phyloP scores from a whole-genome alignment of 2,329 filamentous ascomycete genomes.

The Helotiales sp. region DNA sequence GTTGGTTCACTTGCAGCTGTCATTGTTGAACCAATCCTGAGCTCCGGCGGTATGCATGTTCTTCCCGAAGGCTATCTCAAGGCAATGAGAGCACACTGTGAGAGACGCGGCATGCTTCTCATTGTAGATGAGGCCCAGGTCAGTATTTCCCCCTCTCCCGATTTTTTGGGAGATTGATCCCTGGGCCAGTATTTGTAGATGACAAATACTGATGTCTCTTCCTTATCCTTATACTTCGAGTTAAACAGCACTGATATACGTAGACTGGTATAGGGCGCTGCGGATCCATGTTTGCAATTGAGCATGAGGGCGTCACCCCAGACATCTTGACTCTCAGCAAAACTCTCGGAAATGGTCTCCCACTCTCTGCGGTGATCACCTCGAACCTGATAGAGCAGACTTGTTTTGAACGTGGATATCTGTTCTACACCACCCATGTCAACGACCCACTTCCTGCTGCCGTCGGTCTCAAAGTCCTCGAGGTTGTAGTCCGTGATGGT shows the following conservation, averaged over 20 bases:
- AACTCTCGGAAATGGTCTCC: slow-evolving; percentile 64
- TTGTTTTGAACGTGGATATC: slow-evolving; percentile 54
- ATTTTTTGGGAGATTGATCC: no score
- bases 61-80: slow-evolving; percentile 63
- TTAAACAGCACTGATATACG: no score
- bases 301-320: slow-evolving; percentile 58
- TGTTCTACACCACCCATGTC: slow-evolving; percentile 66
- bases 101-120: slow-evolving; percentile 59
- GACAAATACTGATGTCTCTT: no score
- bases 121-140: slow-evolving; percentile 67
- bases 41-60: slow-evolving; percentile 60
- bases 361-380: slow-evolving; percentile 62
- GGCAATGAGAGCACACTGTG: slow-evolving; percentile 58
- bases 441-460: slow-evolving; percentile 66
- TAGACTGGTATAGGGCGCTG: slow-evolving; percentile 61
- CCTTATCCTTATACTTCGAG: no score
- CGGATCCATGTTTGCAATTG: slow-evolving; percentile 63
- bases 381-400: slow-evolving; percentile 56
- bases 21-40: slow-evolving; percentile 35
- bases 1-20: slow-evolving; percentile 56
- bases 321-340: slow-evolving; percentile 66
- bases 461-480: slow-evolving; percentile 64
- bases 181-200: no score
- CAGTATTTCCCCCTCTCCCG: no score
- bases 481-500: slow-evolving; percentile 62